These are phyloP conservation scores for Leccinum incarnatum DNA, from an alignment of 768 basidiomycete genomes.

Conservation along the genomic window DNA sequence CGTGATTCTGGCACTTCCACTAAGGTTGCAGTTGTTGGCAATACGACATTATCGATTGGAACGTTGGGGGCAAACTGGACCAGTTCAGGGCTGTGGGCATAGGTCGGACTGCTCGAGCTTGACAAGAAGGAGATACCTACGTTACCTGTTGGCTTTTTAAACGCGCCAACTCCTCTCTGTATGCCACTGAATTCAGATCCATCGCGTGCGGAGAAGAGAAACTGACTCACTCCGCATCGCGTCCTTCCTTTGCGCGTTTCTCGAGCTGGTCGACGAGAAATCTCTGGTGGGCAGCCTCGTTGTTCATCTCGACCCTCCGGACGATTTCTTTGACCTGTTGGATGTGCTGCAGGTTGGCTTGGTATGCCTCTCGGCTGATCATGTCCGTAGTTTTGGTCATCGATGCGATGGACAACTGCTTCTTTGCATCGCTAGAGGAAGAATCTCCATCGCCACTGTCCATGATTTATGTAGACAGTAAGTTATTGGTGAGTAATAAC, in stretches of 20 bases:
- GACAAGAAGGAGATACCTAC: conserved; percentile 12
- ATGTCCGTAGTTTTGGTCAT: conserved; percentile 25
- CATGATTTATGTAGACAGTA: conserved; percentile 12
- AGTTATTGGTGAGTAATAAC: too few relatives aligned
- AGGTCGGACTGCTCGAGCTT: neutral
- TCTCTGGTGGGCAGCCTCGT: conserved; percentile 40
- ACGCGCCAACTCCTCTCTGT: conserved; percentile 22
- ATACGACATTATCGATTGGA: conserved; percentile 17
- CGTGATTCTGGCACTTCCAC: conserved; percentile 30
- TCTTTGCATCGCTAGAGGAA: conserved; percentile 9
- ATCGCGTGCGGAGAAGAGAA: neutral
- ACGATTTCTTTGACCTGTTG: conserved; percentile 31
- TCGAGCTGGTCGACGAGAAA: conserved; percentile 34
- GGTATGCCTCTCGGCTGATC: conserved; percentile 21
- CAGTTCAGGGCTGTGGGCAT: conserved; percentile 11
- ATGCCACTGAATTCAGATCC: conserved; percentile 1
- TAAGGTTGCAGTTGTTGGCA: conserved; percentile 36
- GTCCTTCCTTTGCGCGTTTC: conserved; percentile 40
- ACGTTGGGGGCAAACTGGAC: conserved; percentile 14
- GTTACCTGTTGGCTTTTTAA: conserved; percentile 11
- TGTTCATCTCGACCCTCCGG: conserved; percentile 33
- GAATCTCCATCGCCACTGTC: conserved; percentile 6
- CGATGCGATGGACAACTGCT: conserved; percentile 15
- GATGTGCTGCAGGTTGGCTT: conserved; percentile 24
- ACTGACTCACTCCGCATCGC: conserved; percentile 42